These are phyloP conservation scores for Soucietia sequanensis DNA, from an alignment of 805 yeast species.

Conservation along the genomic window DNA sequence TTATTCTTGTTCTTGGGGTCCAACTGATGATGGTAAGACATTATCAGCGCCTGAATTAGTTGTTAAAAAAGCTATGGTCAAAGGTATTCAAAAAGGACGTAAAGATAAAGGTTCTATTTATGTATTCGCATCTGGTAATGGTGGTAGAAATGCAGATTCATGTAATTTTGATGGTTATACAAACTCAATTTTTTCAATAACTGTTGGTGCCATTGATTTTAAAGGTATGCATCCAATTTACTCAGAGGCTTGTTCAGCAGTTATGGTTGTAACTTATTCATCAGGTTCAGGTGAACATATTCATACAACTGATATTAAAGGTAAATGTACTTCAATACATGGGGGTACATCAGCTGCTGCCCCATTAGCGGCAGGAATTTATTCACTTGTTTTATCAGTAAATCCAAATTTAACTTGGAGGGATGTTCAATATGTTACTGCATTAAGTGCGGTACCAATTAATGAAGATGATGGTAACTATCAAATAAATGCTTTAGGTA, in stretches of 20 bases:
- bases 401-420: constrained; percentile 94
- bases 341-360: constrained; percentile 99
- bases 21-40: constrained; percentile 85
- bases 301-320: constrained; percentile 78
- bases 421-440: constrained; percentile 83
- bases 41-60: constrained; percentile 81
- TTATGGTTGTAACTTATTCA: constrained; percentile 88
- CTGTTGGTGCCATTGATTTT: constrained; percentile 91
- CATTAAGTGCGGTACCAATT: constrained; percentile 67
- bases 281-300: constrained; percentile 90
- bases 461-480: constrained; percentile 68
- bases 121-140: constrained; percentile 96
- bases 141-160: constrained; percentile 77
- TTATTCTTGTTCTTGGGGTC: constrained; percentile 98
- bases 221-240: constrained; percentile 85
- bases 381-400: constrained; percentile 75
- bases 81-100: constrained; percentile 83
- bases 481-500: constrained; percentile 68
- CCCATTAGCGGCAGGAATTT: constrained; percentile 96
- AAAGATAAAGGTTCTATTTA: constrained; percentile 78
- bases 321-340: constrained; percentile 68
- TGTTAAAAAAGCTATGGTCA: constrained; percentile 79
- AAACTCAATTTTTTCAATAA: constrained; percentile 89
- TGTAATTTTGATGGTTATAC: constrained; percentile 98
- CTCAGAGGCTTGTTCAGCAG: constrained; percentile 92